Evolutionary conservation across 2,329 filamentous ascomycete species (phyloP).

Genomic region (Annulohypoxylon truncatum): DNA sequence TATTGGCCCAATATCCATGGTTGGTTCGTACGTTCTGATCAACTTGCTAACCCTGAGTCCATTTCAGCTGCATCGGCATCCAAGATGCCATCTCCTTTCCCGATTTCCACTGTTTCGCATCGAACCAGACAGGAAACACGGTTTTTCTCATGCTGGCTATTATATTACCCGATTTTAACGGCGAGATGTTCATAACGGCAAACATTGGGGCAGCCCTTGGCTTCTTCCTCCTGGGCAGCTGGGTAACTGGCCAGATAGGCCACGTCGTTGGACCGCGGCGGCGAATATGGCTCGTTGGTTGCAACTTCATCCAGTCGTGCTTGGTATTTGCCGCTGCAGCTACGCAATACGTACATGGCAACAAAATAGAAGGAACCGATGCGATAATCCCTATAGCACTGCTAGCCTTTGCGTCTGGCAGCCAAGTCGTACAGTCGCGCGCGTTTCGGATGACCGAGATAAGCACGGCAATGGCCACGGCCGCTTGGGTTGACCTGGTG

Average conservation of each 20-base stretch:
- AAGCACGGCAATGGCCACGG: constrained; percentile 73
- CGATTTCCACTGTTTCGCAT: constrained; percentile 71
- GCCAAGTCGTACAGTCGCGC: constrained; percentile 68
- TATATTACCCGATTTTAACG: constrained; percentile 59
- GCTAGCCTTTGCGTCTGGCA: constrained; percentile 66
- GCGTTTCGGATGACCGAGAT: constrained; percentile 69
- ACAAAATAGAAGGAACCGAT: constrained; percentile 50
- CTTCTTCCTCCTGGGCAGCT: constrained; percentile 66
- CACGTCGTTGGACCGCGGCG: constrained; percentile 63
- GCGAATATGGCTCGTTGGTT: constrained; percentile 65
- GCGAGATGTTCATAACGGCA: constrained; percentile 61
- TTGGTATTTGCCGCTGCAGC: constrained; percentile 65
- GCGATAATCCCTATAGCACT: constrained; percentile 61
- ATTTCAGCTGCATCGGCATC: constrained; percentile 58
- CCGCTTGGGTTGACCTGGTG: constrained; percentile 70
- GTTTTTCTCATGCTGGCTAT: constrained; percentile 67
- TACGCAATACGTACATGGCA: constrained; percentile 59
- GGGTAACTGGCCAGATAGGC: constrained; percentile 67
- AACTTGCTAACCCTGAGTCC: constrained; percentile 13
- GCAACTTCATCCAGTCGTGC: constrained; percentile 65
- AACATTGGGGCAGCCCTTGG: constrained; percentile 68
- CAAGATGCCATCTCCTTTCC: constrained; percentile 71
- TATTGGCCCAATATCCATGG: neutral
- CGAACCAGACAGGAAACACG: constrained; percentile 74
- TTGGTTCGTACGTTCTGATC: neutral